Percentiles rank a stretch among this genome's conserved stretches.
Evolutionary conservation across 306 rosid genomes (phyloP).

Genomic region (Ziziphus jujuba): DNA sequence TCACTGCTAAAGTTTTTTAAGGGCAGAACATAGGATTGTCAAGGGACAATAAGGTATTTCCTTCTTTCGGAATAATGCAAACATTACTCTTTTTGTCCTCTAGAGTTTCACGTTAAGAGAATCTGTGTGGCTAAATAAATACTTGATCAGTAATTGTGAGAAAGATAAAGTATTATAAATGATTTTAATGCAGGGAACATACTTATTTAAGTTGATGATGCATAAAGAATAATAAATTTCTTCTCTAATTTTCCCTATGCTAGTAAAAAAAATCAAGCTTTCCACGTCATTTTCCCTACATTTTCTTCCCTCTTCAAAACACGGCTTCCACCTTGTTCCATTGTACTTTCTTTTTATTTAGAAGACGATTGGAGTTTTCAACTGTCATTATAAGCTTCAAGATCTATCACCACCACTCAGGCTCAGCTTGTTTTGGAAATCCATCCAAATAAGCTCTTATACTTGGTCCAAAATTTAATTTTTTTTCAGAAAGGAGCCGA

Average conservation of each 20-base stretch:
- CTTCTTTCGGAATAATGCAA: no score
- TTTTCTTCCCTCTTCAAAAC: neutral
- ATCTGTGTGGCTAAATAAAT: no score
- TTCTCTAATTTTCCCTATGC: neutral
- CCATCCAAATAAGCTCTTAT: neutral
- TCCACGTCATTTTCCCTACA: neutral
- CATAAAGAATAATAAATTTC: no score
- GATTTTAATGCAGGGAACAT: no score
- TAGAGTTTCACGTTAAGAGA: no score
- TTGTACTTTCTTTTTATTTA: neutral
- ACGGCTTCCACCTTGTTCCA: neutral
- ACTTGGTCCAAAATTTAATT: neutral
- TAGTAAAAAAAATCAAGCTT: neutral
- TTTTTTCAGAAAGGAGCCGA: conserved; percentile 10
- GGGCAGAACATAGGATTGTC: no score
- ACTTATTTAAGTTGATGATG: no score
- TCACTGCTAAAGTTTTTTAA: no score
- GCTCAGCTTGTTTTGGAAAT: conserved; percentile 1
- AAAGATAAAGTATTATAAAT: no score
- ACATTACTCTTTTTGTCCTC: no score
- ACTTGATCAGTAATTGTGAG: no score
- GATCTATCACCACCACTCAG: neutral
- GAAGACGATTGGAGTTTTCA: neutral
- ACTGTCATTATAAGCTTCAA: neutral
- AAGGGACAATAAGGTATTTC: no score